Evolutionary conservation across 768 basidiomycete species (phyloP), one percentile per base, ranked within the genome.

Genomic region (Coprinellus aureogranulatus): DNA sequence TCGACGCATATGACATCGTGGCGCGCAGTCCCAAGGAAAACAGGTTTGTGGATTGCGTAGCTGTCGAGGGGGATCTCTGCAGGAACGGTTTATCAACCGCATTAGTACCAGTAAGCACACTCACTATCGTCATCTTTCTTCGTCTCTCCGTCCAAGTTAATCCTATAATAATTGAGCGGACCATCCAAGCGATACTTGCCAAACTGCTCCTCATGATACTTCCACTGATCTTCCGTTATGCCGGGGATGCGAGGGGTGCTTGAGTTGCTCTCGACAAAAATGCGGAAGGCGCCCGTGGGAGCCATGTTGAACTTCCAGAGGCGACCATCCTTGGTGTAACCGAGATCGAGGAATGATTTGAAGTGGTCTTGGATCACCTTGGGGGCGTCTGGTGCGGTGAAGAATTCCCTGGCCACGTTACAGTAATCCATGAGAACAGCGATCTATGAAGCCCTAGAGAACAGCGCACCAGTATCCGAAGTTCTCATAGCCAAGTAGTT

Each of bases 341-440:
- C 0, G 5, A 74, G 20, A 34, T 62, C 70, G 30, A 67, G 69
- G 65, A 79, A 79, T 0, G 73, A 75, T 28, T 80, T 78, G 23
- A 78, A 77, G 62, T 78, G 67, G 10, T 73, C 65, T 54, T 75
- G 71, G 30, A 79, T 67, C 0, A 78, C 30, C 8, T 66, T 55
- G 3, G 64, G 62, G 1, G 77, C 70, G 10, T 67, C 74, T 1
- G 74, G 67, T n/a, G 68, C 65, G 1, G 70, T 47, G 50, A 79
- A 70, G 62, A 77, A 78, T 10, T 54, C 54, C 73, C 72, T 73
- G 22, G 46, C 8, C 14, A 14, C 8, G 14, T 34, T 34, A 6
- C 59, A 59, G 39, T 77, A 76, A 6, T 74, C 75, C 25, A 65
- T n/a, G n/a, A n/a, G n/a, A n/a, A n/a, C n/a, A n/a, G n/a, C n/a